Evolutionary conservation across 2,329 filamentous ascomycete genomes (phyloP), one percentile per base, ranked within the genome.

Genomic region (Neopestalotiopsis sp.): DNA sequence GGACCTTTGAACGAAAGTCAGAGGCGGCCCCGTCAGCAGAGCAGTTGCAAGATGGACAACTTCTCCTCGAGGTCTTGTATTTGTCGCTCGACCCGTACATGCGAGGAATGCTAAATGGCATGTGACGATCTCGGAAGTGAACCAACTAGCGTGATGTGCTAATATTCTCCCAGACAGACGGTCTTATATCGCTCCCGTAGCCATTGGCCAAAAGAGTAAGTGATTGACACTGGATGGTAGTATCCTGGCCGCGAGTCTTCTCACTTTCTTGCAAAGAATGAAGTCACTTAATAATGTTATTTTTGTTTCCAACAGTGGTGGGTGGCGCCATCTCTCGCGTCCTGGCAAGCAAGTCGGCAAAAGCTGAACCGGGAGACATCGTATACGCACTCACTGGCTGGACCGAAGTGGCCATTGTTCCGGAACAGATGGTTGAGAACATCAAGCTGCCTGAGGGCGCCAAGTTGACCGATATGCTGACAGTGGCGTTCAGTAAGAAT

Each of bases 61-160:
- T 91, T 57, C 81, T 91, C 10, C 75, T 84, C 60, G 80, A 83
- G 71, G 74, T 74, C 1, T 73, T 88, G 66, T 90, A 90, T 73
- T 82, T 91, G 45, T 88, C 86, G 28, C 81, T 91, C 60, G 89
- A 91, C 77, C 89, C 89, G 0, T 88, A 89, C 1, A 91, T 91
- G 89, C 84, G 89, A 71, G 87, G 87, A 72, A 90, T 88, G 88
- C 79, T 91, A 9, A 90, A 85, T 68, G 81, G 45, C 9, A 24
- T 7, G 2, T 52, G 5, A 7, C 6, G 3, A 14, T 20, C n/a
- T 10, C 42, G 4, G 10, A n/a, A 9, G n/a, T 7, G 9, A 2
- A 17, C 45, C 17, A 20, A 24, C n/a, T 7, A 20, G 4, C 42
- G 14, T 20, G 1, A 9, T 20, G 14, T 52, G 17, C n/a, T 52